Percentiles rank a stretch among this genome's conserved stretches.
These are phyloP conservation scores for Ottelia alismoides DNA, from an alignment of 106 monocot species.

Conservation along the genomic window DNA sequence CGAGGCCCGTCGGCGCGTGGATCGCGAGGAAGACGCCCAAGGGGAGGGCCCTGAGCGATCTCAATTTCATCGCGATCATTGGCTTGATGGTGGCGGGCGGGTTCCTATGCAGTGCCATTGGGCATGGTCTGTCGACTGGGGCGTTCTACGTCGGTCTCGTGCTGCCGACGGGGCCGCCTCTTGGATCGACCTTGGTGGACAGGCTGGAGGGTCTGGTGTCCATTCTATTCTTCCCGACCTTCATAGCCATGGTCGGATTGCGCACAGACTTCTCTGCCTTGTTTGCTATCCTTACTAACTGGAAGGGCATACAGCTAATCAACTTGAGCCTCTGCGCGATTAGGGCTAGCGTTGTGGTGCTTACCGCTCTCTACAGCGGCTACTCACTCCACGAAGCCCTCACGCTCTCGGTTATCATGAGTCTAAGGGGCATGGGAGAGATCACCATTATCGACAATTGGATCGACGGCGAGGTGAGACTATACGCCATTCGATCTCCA, in stretches of 20 bases:
- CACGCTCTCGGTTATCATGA: slow-evolving; percentile 7
- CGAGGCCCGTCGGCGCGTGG: slow-evolving; percentile 4
- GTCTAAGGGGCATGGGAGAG: slow-evolving; percentile 7
- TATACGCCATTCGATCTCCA: neutral
- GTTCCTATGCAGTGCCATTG: neutral
- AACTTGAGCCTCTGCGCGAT: neutral
- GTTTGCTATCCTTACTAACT: neutral
- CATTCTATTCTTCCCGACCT: slow-evolving; percentile 2
- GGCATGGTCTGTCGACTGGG: neutral
- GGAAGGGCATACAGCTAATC: neutral
- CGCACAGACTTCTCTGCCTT: neutral
- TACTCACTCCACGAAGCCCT: neutral
- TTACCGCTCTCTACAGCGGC: neutral
- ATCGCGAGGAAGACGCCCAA: slow-evolving; percentile 1
- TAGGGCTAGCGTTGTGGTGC: neutral
- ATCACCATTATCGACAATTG: neutral
- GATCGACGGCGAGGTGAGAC: neutral
- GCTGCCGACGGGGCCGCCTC: slow-evolving; percentile 8
- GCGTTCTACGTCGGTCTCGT: slow-evolving; percentile 2
- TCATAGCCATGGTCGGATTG: slow-evolving; percentile 3
- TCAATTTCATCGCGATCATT: neutral
- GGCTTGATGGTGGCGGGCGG: neutral
- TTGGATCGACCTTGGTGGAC: slow-evolving; percentile 6
- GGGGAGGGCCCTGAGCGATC: neutral
- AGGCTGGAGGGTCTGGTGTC: neutral